These are phyloP conservation scores for Staphylotrichum tortipilum DNA, from an alignment of 495 filamentous ascomycete genomes.

Conservation along the genomic window DNA sequence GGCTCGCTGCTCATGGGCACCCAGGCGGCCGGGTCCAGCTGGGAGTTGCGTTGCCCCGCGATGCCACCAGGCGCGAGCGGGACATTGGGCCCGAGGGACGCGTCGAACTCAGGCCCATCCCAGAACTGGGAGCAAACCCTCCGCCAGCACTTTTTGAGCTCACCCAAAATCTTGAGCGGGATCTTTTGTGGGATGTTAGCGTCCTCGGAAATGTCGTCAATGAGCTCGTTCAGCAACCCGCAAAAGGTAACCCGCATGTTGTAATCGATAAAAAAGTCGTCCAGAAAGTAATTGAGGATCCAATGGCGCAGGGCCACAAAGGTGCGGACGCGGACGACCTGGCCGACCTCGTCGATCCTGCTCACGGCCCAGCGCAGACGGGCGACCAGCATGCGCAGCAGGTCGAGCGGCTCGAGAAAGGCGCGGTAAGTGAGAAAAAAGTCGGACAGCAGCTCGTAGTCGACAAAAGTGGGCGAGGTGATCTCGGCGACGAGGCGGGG, in stretches of 20 bases:
- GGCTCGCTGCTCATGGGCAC: slow-evolving; percentile 27
- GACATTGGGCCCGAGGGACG: slow-evolving; percentile 50
- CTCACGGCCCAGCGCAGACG: slow-evolving; percentile 82
- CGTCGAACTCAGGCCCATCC: slow-evolving; percentile 58
- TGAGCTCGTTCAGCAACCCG: slow-evolving; percentile 68
- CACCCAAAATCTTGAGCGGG: slow-evolving; percentile 82
- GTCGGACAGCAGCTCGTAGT: slow-evolving; percentile 95
- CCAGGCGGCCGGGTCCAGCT: slow-evolving; percentile 41
- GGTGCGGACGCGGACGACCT: slow-evolving; percentile 85
- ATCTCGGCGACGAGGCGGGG: slow-evolving; percentile 94
- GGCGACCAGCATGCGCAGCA: slow-evolving; percentile 74
- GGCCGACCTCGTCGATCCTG: slow-evolving; percentile 72
- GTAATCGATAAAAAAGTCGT: slow-evolving; percentile 86
- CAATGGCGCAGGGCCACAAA: slow-evolving; percentile 96
- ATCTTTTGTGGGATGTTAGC: slow-evolving; percentile 51
- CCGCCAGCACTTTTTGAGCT: slow-evolving; percentile 96
- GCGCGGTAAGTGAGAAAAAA: slow-evolving; percentile 94
- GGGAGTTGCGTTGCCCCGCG: slow-evolving; percentile 47
- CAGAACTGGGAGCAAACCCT: slow-evolving; percentile 82
- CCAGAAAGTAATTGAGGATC: slow-evolving; percentile 96
- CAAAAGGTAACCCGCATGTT: slow-evolving; percentile 74
- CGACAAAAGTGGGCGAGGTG: slow-evolving; percentile 88
- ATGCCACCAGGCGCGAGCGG: slow-evolving; percentile 70
- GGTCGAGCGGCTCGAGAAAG: slow-evolving; percentile 66
- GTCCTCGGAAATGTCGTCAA: slow-evolving; percentile 42